Percentiles rank a stretch among this genome's conserved stretches.
Conservation (phyloP, 2,329 filamentous ascomycete genomes). For the Xylaria digitata region DNA sequence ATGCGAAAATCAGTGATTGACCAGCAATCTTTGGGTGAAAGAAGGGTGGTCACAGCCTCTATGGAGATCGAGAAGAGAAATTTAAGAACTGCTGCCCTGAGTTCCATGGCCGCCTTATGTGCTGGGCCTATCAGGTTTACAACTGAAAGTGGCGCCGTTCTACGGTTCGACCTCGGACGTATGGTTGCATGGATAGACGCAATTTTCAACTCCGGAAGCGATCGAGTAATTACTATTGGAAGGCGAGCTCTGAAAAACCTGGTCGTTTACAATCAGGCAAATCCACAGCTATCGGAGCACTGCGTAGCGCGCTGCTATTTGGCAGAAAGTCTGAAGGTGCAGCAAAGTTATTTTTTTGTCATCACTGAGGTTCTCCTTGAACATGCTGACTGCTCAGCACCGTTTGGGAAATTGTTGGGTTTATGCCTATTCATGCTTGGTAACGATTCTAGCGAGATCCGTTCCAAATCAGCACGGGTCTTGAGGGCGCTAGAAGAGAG, state of each 20-base stretch:
- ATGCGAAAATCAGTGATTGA: constrained; percentile 89
- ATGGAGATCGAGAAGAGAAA: constrained; percentile 98
- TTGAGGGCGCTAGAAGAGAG: constrained; percentile 85
- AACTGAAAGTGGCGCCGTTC: constrained; percentile 85
- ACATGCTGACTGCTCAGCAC: constrained; percentile 81
- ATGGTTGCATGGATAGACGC: constrained; percentile 96
- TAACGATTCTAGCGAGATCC: constrained; percentile 87
- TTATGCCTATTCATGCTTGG: constrained; percentile 92
- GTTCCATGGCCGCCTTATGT: constrained; percentile 94
- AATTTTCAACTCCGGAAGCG: constrained; percentile 92
- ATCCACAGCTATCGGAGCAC: constrained; percentile 85
- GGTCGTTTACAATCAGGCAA: constrained; percentile 89
- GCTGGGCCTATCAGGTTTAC: constrained; percentile 86
- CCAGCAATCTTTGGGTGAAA: constrained; percentile 79
- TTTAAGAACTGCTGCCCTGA: constrained; percentile 87
- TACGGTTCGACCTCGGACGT: constrained; percentile 91
- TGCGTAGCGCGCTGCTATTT: constrained; percentile 93
- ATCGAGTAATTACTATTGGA: constrained; percentile 91
- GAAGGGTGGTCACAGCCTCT: constrained; percentile 82
- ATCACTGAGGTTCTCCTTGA: constrained; percentile 88
- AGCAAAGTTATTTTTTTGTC: constrained; percentile 96
- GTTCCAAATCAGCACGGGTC: constrained; percentile 86
- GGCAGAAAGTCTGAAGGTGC: constrained; percentile 80
- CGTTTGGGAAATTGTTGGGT: constrained; percentile 91
- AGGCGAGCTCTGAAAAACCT: constrained; percentile 88